Evolutionary conservation across 2,329 filamentous ascomycete species (phyloP).

Genomic region (Pseudogymnoascus sp.): DNA sequence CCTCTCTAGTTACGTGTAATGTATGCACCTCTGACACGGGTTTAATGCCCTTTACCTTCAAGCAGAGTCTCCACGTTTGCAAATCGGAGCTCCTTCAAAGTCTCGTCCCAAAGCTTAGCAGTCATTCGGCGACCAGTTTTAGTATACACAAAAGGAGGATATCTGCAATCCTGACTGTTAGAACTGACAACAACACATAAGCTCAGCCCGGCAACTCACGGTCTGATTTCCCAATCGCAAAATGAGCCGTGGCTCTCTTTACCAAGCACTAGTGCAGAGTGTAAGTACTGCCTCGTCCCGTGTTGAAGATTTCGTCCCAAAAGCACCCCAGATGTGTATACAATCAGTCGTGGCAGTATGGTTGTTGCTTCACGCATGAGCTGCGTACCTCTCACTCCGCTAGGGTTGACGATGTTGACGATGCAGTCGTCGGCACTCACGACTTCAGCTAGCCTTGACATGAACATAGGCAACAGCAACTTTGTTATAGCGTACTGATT

Average conservation of each 20-base stretch:
- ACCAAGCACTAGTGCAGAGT: slow-evolving; percentile 19
- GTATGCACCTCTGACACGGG: background rate
- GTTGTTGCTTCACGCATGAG: slow-evolving; percentile 12
- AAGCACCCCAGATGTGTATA: slow-evolving; percentile 6
- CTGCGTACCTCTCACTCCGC: slow-evolving; percentile 17
- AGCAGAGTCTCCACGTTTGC: slow-evolving; percentile 14
- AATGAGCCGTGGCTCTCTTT: slow-evolving; percentile 23
- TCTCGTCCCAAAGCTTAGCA: slow-evolving; percentile 34
- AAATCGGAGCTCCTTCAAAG: slow-evolving; percentile 29
- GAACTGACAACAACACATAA: background rate
- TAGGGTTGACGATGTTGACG: slow-evolving; percentile 22
- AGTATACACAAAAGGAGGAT: background rate
- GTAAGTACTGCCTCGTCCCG: slow-evolving; percentile 20
- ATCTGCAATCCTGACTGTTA: background rate
- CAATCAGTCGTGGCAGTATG: slow-evolving; percentile 1
- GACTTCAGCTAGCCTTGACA: slow-evolving; percentile 15
- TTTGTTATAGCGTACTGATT: slow-evolving; percentile 14
- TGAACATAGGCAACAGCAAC: slow-evolving; percentile 16
- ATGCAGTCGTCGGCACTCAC: slow-evolving; percentile 20
- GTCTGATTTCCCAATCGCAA: slow-evolving; percentile 19
- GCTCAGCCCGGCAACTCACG: slow-evolving; percentile 20
- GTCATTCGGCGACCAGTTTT: slow-evolving; percentile 18
- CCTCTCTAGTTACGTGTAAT: background rate
- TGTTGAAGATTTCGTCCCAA: slow-evolving; percentile 15
- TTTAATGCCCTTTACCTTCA: background rate